These are phyloP conservation scores for Chamaecrista fasciculata DNA, from an alignment of 306 rosid species.

Conservation along the genomic window DNA sequence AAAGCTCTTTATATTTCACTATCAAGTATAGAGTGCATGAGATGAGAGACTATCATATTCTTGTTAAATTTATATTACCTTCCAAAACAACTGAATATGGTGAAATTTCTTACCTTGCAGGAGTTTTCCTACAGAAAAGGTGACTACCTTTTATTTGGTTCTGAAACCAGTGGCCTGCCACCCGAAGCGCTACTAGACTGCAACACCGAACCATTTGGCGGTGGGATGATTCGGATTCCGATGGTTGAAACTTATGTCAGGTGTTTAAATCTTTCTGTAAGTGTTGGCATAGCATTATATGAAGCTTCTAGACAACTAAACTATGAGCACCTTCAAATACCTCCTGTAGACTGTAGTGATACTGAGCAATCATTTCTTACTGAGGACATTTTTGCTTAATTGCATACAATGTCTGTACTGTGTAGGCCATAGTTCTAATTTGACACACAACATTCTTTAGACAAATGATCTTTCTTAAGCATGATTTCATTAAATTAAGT, in stretches of 20 bases:
- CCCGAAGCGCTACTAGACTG: constrained; percentile 78
- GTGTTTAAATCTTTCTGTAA: constrained; percentile 89
- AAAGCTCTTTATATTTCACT: too few species aligned
- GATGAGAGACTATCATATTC: too few species aligned
- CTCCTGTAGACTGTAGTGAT: constrained; percentile 42
- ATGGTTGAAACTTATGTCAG: constrained; percentile 97
- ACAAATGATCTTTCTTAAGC: background rate
- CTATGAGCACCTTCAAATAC: constrained; percentile 60
- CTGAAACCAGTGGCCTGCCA: constrained; percentile 88
- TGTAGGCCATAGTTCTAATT: constrained; percentile 2
- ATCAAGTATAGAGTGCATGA: too few species aligned
- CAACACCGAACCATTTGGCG: constrained; percentile 67
- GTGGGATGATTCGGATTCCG: constrained; percentile 72
- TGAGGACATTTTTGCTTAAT: constrained; percentile 79
- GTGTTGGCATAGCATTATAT: constrained; percentile 88
- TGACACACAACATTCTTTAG: constrained; percentile 10
- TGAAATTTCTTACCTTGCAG: constrained; percentile 40
- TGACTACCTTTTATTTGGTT: constrained; percentile 85
- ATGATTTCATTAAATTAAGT: background rate
- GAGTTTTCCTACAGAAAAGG: constrained; percentile 81
- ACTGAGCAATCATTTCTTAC: constrained; percentile 50
- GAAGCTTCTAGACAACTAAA: constrained; percentile 92
- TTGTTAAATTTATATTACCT: background rate
- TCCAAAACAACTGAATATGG: background rate
- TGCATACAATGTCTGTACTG: background rate